phyloP scores from a whole-genome alignment of 2,329 filamentous ascomycete species.

The Pestalotiopsis sp. region DNA sequence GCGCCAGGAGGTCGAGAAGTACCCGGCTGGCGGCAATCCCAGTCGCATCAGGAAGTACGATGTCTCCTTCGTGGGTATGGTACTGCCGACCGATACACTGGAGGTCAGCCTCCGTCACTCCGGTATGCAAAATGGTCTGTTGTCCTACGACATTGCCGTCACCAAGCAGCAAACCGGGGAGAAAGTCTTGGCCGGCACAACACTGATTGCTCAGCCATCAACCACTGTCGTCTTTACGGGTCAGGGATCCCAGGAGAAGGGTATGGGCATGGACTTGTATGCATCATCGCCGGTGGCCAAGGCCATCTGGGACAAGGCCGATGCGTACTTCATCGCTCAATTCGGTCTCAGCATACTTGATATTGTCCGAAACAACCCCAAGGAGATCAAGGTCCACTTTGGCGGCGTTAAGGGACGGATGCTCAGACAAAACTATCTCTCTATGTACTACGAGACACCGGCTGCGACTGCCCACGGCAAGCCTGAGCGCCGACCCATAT shows the following conservation, averaged over 20 bases:
- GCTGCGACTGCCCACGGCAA: conserved; percentile 19
- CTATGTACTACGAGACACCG: conserved; percentile 21
- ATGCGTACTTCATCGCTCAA: conserved; percentile 32
- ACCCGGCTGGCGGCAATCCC: conserved; percentile 21
- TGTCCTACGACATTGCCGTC: conserved; percentile 34
- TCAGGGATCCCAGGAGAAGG: conserved; percentile 38
- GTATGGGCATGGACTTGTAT: conserved; percentile 47
- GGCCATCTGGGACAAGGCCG: conserved; percentile 37
- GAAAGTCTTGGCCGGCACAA: conserved; percentile 28
- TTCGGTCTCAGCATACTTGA: conserved; percentile 33
- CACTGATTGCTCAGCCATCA: conserved; percentile 27
- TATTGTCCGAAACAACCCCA: conserved; percentile 40
- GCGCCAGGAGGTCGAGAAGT: conserved; percentile 25
- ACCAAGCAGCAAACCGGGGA: conserved; percentile 29
- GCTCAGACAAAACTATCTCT: conserved; percentile 36
- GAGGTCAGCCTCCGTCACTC: conserved; percentile 30
- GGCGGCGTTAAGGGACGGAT: conserved; percentile 32
- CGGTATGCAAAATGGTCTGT: conserved; percentile 34
- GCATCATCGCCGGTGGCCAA: conserved; percentile 29
- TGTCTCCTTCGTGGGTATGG: conserved; percentile 36
- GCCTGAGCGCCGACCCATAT: conserved; percentile 18
- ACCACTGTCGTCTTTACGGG: conserved; percentile 42
- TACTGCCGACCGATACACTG: conserved; percentile 34
- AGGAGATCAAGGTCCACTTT: conserved; percentile 36
- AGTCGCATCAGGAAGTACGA: conserved; percentile 26